Percentiles rank a stretch among this genome's conserved stretches.
phyloP scores from a whole-genome alignment of 306 rosid genomes.

The Cotoneaster glaucophyllus region DNA sequence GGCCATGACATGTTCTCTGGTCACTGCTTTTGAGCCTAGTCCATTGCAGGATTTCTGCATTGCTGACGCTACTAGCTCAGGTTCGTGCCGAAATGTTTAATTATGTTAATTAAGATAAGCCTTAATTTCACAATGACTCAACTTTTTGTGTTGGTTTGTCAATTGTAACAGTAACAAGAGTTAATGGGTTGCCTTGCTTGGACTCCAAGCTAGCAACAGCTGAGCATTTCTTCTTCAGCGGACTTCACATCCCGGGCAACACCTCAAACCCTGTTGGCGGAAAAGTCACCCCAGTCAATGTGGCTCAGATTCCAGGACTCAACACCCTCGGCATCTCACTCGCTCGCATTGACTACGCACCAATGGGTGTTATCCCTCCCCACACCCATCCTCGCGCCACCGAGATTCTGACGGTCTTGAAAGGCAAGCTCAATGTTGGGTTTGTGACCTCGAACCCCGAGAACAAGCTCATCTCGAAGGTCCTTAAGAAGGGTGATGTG shows the following conservation, averaged over 20 bases:
- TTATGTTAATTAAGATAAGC: too few relatives aligned
- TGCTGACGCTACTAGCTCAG: conserved; percentile 21
- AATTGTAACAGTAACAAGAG: neutral
- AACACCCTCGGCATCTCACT: conserved; percentile 17
- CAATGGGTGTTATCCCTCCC: conserved; percentile 9
- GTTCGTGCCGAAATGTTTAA: neutral
- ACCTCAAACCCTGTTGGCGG: conserved; percentile 14
- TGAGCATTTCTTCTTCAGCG: conserved; percentile 11
- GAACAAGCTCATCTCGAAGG: conserved; percentile 19
- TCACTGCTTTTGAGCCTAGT: conserved; percentile 18
- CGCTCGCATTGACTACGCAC: conserved; percentile 17
- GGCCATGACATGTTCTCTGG: conserved; percentile 13
- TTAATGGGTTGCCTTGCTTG: conserved; percentile 7
- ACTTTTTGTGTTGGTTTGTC: neutral
- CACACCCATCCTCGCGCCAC: conserved; percentile 19
- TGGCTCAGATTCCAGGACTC: conserved; percentile 18
- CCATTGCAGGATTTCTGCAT: conserved; percentile 31
- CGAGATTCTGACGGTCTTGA: conserved; percentile 10
- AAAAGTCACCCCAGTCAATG: conserved; percentile 2
- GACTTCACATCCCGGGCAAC: conserved; percentile 20
- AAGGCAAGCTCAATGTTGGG: conserved; percentile 8
- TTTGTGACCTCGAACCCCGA: conserved; percentile 19
- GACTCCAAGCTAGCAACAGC: conserved; percentile 10
- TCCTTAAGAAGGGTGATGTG: conserved; percentile 19
- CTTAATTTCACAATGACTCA: neutral